These are phyloP conservation scores for Hirsutella rhossiliensis DNA, from an alignment of 2,329 filamentous ascomycete species.

Conservation along the genomic window DNA sequence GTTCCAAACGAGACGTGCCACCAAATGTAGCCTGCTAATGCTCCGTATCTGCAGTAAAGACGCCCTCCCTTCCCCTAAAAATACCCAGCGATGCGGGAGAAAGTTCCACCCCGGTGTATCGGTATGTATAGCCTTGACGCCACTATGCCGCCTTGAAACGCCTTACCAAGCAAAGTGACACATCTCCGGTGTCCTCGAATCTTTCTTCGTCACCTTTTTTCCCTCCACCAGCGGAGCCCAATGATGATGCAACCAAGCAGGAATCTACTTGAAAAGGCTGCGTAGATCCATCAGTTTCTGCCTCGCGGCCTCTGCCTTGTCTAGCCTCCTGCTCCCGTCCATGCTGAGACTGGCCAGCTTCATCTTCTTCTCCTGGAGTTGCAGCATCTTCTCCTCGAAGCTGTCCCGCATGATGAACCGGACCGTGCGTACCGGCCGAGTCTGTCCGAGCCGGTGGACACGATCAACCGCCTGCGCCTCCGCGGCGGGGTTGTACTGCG, in stretches of 20 bases:
- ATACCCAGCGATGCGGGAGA: too few species aligned
- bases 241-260: neutral
- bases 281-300: constrained; percentile 48
- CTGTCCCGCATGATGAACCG: constrained; percentile 83
- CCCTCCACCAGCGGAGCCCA: neutral
- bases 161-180: too few species aligned
- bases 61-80: too few species aligned
- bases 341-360: constrained; percentile 79
- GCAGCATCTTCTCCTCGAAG: constrained; percentile 89
- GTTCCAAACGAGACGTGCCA: too few species aligned
- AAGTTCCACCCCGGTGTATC: too few species aligned
- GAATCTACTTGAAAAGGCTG: constrained; percentile 41
- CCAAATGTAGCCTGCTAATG: too few species aligned
- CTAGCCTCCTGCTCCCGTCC: constrained; percentile 46
- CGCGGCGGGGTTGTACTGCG: constrained; percentile 90
- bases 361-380: constrained; percentile 85
- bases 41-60: too few species aligned
- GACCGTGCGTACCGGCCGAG: constrained; percentile 72
- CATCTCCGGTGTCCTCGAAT: too few species aligned
- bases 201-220: constrained; percentile 2
- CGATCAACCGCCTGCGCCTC: constrained; percentile 92
- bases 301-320: constrained; percentile 44
- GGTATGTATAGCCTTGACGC: too few species aligned
- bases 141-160: too few species aligned
- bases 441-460: constrained; percentile 84